Evolutionary conservation across 352 stramenopile genomes (phyloP).

Genomic region (Phytophthora pisi): DNA sequence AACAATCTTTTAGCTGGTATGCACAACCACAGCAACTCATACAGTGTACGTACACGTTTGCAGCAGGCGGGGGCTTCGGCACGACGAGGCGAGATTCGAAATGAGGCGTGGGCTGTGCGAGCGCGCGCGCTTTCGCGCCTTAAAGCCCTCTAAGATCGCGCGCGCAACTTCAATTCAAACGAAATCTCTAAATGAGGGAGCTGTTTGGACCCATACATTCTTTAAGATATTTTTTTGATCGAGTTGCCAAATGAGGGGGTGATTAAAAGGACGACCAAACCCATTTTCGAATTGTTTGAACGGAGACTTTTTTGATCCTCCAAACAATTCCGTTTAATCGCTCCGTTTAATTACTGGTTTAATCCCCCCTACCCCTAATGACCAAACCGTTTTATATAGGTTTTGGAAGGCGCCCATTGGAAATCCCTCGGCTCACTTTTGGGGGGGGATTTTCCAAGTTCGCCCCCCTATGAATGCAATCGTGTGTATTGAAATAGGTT

Average conservation of each 20-base stretch:
- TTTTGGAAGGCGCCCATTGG: no score
- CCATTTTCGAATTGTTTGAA: neutral
- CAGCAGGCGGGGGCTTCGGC: neutral
- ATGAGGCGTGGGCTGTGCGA: neutral
- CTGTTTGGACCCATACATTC: neutral
- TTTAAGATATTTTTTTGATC: neutral
- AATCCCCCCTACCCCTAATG: neutral
- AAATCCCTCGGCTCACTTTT: no score
- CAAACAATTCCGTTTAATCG: slow-evolving; percentile 2
- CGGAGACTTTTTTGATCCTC: neutral
- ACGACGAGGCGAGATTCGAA: neutral
- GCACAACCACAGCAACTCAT: neutral
- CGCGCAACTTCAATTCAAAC: neutral
- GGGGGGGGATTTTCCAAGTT: no score
- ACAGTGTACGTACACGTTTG: neutral
- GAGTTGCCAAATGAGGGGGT: neutral
- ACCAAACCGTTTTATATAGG: no score
- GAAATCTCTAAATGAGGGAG: neutral
- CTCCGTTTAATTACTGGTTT: neutral
- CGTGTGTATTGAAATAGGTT: no score
- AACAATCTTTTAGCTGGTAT: neutral
- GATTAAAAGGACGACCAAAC: neutral
- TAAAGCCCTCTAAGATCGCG: neutral
- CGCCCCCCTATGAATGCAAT: no score
- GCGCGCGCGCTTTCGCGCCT: neutral